Evolutionary conservation across 2,329 filamentous ascomycete species (phyloP).

Genomic region (Westerdykella aurantiaca): DNA sequence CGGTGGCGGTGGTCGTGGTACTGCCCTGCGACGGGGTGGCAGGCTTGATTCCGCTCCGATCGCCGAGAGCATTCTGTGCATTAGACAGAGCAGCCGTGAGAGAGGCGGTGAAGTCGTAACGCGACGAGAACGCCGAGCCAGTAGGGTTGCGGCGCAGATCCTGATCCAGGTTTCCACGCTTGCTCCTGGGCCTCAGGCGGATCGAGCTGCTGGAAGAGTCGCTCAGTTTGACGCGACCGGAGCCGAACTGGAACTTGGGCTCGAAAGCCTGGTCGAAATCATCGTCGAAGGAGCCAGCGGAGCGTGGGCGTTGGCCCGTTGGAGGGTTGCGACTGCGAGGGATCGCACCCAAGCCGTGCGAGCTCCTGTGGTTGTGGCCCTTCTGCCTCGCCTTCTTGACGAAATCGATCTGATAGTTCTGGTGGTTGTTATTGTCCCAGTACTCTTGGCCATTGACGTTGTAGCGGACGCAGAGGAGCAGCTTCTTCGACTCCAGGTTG

Average conservation of each 20-base stretch:
- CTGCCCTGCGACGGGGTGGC: slow-evolving; percentile 14
- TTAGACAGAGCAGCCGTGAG: slow-evolving; percentile 74
- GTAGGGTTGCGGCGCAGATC: slow-evolving; percentile 44
- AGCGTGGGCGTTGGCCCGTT: slow-evolving; percentile 43
- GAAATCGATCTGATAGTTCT: slow-evolving; percentile 95
- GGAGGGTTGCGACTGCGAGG: slow-evolving; percentile 46
- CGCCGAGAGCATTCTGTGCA: slow-evolving; percentile 59
- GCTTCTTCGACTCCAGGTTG: slow-evolving; percentile 85
- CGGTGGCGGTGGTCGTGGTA: slow-evolving; percentile 31
- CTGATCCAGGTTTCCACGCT: slow-evolving; percentile 54
- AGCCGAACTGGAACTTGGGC: slow-evolving; percentile 42
- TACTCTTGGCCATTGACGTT: slow-evolving; percentile 75
- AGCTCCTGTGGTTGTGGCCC: slow-evolving; percentile 37
- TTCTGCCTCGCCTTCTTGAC: slow-evolving; percentile 64
- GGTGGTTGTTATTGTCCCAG: slow-evolving; percentile 87
- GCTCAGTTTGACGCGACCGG: slow-evolving; percentile 44
- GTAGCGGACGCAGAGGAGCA: slow-evolving; percentile 90
- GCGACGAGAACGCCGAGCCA: slow-evolving; percentile 77
- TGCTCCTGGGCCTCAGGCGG: slow-evolving; percentile 65
- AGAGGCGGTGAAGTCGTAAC: slow-evolving; percentile 95
- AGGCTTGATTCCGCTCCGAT: slow-evolving; percentile 47
- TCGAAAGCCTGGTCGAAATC: slow-evolving; percentile 59
- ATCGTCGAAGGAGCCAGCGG: slow-evolving; percentile 57
- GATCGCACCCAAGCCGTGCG: slow-evolving; percentile 40
- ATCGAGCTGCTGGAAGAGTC: slow-evolving; percentile 57